phyloP scores from a whole-genome alignment of 148 eudicot species.

The Rhododendron molle region DNA sequence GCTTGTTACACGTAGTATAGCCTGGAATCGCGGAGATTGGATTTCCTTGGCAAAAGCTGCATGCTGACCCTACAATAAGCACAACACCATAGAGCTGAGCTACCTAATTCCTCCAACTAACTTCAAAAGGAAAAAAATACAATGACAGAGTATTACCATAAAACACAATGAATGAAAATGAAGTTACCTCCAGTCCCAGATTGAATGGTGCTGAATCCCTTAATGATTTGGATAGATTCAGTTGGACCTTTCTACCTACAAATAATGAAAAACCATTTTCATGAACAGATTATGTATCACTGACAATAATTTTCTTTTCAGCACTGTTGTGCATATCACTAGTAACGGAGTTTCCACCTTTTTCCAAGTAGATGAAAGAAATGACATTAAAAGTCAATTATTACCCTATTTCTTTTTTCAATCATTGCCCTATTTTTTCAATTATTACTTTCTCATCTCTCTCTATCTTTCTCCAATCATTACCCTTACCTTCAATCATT shows the following conservation, averaged over 20 bases:
- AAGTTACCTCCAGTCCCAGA: constrained; percentile 59
- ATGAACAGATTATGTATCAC: neutral
- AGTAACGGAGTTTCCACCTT: neutral
- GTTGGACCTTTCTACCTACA: constrained; percentile 63
- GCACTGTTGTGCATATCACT: neutral
- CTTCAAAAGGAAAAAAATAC: neutral
- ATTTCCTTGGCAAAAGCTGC: constrained; percentile 83
- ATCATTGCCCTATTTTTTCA: no score
- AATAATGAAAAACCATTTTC: constrained; percentile 6
- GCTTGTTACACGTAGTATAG: constrained; percentile 79
- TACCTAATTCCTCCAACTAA: constrained; percentile 26
- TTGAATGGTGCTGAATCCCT: constrained; percentile 35
- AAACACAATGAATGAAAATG: constrained; percentile 2
- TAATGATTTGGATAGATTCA: constrained; percentile 69
- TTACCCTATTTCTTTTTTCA: no score
- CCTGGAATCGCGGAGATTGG: constrained; percentile 94
- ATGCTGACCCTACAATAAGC: constrained; percentile 52
- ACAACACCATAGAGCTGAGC: constrained; percentile 26
- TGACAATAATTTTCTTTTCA: neutral
- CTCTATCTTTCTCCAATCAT: no score
- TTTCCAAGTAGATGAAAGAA: neutral
- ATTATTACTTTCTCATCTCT: no score
- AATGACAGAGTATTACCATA: neutral
- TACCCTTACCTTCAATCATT: no score
- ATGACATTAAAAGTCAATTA: no score